These are phyloP conservation scores for Russula virescens DNA, from an alignment of 768 basidiomycete species.

Conservation along the genomic window DNA sequence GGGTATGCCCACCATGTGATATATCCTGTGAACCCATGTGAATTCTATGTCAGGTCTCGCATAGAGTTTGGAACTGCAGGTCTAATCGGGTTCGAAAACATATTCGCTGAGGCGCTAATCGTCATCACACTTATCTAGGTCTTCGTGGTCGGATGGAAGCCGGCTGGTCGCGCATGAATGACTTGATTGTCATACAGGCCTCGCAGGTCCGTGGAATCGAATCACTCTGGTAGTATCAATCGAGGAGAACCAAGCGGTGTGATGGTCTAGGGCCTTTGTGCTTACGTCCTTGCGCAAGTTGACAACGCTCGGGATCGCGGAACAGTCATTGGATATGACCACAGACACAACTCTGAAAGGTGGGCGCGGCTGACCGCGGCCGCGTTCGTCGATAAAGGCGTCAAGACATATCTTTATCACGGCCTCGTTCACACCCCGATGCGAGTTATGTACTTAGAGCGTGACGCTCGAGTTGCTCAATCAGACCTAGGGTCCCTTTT, in stretches of 20 bases:
- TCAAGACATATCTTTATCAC: slow-evolving; percentile 63
- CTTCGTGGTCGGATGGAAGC: slow-evolving; percentile 81
- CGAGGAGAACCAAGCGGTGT: background rate
- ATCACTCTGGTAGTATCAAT: background rate
- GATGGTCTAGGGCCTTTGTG: slow-evolving; percentile 58
- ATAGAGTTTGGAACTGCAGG: slow-evolving; percentile 90
- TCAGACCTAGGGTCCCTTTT: slow-evolving; percentile 64
- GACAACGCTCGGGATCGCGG: slow-evolving; percentile 51
- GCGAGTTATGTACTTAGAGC: slow-evolving; percentile 35
- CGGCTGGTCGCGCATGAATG: slow-evolving; percentile 90
- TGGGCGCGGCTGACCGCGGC: slow-evolving; percentile 76
- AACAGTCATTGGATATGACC: slow-evolving; percentile 82
- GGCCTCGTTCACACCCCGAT: slow-evolving; percentile 79
- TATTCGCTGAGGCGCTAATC: background rate
- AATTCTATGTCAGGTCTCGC: slow-evolving; percentile 42
- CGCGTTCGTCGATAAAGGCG: slow-evolving; percentile 55
- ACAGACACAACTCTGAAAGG: slow-evolving; percentile 69
- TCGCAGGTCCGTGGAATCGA: slow-evolving; percentile 56
- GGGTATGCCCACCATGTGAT: slow-evolving; percentile 33
- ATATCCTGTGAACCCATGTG: background rate
- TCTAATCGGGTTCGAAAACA: slow-evolving; percentile 27
- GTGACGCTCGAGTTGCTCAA: background rate
- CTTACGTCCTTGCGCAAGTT: slow-evolving; percentile 57
- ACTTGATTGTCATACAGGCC: slow-evolving; percentile 74
- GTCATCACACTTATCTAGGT: slow-evolving; percentile 37